Conservation (phyloP, 805 yeast species). For the Saccharomycopsis sp. region DNA sequence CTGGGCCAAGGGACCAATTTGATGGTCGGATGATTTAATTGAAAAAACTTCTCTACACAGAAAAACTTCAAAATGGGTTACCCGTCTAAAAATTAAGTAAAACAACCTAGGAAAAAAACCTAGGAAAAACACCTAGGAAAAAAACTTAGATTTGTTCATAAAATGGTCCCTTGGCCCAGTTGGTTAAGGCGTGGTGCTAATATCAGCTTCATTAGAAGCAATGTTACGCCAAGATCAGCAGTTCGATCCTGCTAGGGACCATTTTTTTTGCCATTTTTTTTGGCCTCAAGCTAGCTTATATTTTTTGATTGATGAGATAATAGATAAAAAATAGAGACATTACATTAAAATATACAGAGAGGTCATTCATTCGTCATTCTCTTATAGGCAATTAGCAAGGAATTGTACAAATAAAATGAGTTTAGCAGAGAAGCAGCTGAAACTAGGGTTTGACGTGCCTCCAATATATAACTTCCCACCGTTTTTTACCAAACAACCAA, state of each 20-base stretch:
- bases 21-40: too few relatives aligned
- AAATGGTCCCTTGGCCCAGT: constrained; percentile 38
- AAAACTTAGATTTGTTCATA: not conserved
- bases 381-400: too few relatives aligned
- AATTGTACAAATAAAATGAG: too few relatives aligned
- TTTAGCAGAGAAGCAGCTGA: not conserved
- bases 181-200: constrained; percentile 39
- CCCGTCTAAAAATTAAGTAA: too few relatives aligned
- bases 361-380: too few relatives aligned
- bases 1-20: constrained; percentile 37
- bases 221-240: constrained; percentile 53
- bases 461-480: constrained; percentile 78
- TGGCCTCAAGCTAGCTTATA: too few relatives aligned
- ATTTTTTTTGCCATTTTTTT: constrained; percentile 22
- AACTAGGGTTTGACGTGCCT: constrained; percentile 33
- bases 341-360: too few relatives aligned
- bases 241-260: constrained; percentile 88
- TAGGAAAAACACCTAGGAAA: not conserved
- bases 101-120: too few relatives aligned
- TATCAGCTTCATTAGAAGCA: constrained; percentile 18
- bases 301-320: too few relatives aligned
- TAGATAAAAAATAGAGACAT: too few relatives aligned
- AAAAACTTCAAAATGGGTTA: too few relatives aligned
- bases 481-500: constrained; percentile 83
- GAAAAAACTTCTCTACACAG: too few relatives aligned